Percentiles rank a stretch among this genome's conserved stretches.
phyloP scores from a whole-genome alignment of 1,284 basidiomycete species.

The Neonothopanus nambi region DNA sequence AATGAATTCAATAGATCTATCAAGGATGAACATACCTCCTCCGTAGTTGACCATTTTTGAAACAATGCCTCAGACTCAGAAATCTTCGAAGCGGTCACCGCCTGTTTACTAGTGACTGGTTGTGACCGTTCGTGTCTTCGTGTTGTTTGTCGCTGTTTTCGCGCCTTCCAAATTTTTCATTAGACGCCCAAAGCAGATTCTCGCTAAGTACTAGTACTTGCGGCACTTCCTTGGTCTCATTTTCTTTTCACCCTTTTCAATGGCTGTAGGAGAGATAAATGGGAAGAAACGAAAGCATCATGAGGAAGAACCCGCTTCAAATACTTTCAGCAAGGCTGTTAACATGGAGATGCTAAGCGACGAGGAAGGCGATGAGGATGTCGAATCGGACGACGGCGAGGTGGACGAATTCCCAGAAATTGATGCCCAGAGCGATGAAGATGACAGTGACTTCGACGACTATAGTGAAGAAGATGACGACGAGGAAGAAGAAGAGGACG shows the following conservation, averaged over 20 bases:
- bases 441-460: slow-evolving; percentile 34
- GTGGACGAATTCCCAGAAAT: slow-evolving; percentile 31
- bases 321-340: slow-evolving; percentile 39
- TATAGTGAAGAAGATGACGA: slow-evolving; percentile 37
- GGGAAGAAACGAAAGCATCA: slow-evolving; percentile 56
- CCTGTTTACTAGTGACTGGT: too few species aligned
- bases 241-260: slow-evolving; percentile 20
- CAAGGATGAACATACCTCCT: slow-evolving; percentile 50
- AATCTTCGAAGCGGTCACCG: not conserved
- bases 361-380: slow-evolving; percentile 58
- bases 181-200: not conserved
- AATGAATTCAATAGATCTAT: slow-evolving; percentile 1
- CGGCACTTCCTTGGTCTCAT: slow-evolving; percentile 16
- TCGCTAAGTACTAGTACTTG: slow-evolving; percentile 5
- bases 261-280: slow-evolving; percentile 36
- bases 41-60: slow-evolving; percentile 68
- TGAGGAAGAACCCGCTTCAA: slow-evolving; percentile 33
- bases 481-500: slow-evolving; percentile 39
- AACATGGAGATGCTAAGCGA: slow-evolving; percentile 70
- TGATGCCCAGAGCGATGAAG: slow-evolving; percentile 35
- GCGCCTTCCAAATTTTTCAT: slow-evolving; percentile 1
- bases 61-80: too few species aligned
- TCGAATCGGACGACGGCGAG: slow-evolving; percentile 52
- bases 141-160: slow-evolving; percentile 27
- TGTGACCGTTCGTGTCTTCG: slow-evolving; percentile 4